phyloP scores from a whole-genome alignment of 169 alveolate species.

The Eimeria mitis region DNA sequence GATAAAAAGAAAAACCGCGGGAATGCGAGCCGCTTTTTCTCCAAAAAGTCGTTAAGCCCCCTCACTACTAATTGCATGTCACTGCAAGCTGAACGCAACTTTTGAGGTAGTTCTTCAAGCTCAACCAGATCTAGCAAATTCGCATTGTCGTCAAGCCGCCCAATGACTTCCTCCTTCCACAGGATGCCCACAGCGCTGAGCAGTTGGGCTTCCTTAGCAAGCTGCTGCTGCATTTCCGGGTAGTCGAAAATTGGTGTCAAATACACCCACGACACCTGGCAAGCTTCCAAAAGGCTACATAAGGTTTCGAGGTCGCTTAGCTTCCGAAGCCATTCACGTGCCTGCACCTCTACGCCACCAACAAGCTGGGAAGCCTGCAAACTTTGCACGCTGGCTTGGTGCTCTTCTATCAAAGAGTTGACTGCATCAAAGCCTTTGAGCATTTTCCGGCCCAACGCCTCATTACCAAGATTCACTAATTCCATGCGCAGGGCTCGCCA shows the following conservation, averaged over 20 bases:
- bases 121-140: conserved; percentile 87
- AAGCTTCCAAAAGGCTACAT: conserved; percentile 83
- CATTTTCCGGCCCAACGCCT: conserved; percentile 84
- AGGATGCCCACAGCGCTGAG: conserved; percentile 85
- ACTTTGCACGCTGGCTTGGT: conserved; percentile 90
- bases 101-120: conserved; percentile 87
- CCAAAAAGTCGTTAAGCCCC: conserved; percentile 95
- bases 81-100: conserved; percentile 90
- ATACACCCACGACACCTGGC: conserved; percentile 89
- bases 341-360: conserved; percentile 89
- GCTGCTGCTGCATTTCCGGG: conserved; percentile 90
- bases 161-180: conserved; percentile 71
- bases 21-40: conserved; percentile 91
- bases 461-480: conserved; percentile 87
- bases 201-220: conserved; percentile 86
- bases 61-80: conserved; percentile 93
- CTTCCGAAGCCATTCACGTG: conserved; percentile 93
- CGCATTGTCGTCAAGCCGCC: conserved; percentile 82
- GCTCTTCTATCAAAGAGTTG: conserved; percentile 91
- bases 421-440: conserved; percentile 91
- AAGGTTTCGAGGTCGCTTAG: conserved; percentile 86
- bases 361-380: conserved; percentile 91
- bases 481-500: conserved; percentile 71
- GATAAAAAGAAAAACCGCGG: conserved; percentile 97
- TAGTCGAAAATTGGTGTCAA: conserved; percentile 90